Conservation (phyloP, 495 filamentous ascomycete genomes). For the Bathelium albidoporum region DNA sequence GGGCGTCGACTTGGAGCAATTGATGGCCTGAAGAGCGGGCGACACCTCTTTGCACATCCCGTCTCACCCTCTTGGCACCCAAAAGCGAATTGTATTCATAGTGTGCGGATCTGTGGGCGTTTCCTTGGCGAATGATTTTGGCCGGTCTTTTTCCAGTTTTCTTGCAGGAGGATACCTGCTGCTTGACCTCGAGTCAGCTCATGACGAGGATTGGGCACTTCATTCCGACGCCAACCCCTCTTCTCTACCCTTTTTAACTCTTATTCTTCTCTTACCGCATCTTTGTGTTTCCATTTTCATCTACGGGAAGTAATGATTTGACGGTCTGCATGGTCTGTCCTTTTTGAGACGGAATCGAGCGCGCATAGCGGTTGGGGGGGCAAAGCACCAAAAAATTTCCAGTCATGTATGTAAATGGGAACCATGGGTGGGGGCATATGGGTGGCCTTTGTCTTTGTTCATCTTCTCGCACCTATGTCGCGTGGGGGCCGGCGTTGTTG, state of each 20-base stretch:
- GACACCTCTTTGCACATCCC: background rate
- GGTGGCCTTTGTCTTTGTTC: background rate
- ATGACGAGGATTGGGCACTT: background rate
- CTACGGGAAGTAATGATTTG: background rate
- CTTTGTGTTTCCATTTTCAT: background rate
- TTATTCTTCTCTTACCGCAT: background rate
- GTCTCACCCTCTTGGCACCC: background rate
- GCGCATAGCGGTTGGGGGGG: slow-evolving; percentile 4
- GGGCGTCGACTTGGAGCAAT: slow-evolving; percentile 20
- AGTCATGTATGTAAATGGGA: slow-evolving; percentile 5
- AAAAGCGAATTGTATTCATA: background rate
- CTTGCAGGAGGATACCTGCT: too few species aligned
- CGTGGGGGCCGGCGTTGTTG: background rate
- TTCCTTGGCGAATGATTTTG: background rate
- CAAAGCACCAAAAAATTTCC: background rate
- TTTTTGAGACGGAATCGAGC: background rate
- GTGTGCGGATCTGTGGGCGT: background rate
- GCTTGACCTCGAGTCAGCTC: background rate
- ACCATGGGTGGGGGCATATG: background rate
- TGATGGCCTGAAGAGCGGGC: slow-evolving; percentile 15
- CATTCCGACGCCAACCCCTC: background rate
- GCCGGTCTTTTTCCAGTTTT: too few species aligned
- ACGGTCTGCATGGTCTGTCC: slow-evolving; percentile 3
- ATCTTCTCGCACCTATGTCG: background rate
- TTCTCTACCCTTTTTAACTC: background rate